These are phyloP conservation scores for Imleria badia DNA, from an alignment of 768 basidiomycete genomes.

Conservation along the genomic window DNA sequence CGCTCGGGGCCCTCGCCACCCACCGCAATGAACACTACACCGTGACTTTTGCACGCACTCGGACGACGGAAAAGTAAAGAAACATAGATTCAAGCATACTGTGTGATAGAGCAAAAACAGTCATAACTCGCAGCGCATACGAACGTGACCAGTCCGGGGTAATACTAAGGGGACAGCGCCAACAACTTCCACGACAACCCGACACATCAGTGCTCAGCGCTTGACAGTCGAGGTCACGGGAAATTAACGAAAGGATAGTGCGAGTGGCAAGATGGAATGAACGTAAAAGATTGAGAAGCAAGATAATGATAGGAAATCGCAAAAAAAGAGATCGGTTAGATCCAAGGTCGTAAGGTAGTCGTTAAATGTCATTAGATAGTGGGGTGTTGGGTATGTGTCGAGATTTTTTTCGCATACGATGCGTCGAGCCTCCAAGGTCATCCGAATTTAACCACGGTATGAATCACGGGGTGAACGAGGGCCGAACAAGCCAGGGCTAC, in stretches of 20 bases:
- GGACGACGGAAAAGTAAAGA: neutral
- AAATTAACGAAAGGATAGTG: neutral
- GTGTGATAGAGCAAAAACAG: constrained; percentile 8
- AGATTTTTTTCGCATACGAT: neutral
- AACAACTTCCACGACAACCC: neutral
- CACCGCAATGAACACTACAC: too few relatives aligned
- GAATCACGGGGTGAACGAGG: constrained; percentile 63
- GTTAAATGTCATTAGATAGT: constrained; percentile 17
- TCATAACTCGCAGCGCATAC: neutral
- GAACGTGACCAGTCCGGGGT: neutral
- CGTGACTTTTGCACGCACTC: neutral
- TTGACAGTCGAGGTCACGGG: neutral
- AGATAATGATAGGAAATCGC: constrained; percentile 29
- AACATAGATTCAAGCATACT: constrained; percentile 24
- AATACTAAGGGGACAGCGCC: neutral
- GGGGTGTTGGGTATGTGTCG: neutral
- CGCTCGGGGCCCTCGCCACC: too few relatives aligned
- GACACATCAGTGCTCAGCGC: neutral
- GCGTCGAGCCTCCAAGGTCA: neutral
- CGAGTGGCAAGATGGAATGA: constrained; percentile 1
- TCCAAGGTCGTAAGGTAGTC: constrained; percentile 19
- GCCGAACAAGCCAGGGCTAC: constrained; percentile 73
- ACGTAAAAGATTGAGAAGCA: constrained; percentile 1
- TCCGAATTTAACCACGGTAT: constrained; percentile 15
- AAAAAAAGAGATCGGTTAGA: constrained; percentile 1